Evolutionary conservation across 2,329 filamentous ascomycete genomes (phyloP).

Genomic region (Colletotrichum sp.): DNA sequence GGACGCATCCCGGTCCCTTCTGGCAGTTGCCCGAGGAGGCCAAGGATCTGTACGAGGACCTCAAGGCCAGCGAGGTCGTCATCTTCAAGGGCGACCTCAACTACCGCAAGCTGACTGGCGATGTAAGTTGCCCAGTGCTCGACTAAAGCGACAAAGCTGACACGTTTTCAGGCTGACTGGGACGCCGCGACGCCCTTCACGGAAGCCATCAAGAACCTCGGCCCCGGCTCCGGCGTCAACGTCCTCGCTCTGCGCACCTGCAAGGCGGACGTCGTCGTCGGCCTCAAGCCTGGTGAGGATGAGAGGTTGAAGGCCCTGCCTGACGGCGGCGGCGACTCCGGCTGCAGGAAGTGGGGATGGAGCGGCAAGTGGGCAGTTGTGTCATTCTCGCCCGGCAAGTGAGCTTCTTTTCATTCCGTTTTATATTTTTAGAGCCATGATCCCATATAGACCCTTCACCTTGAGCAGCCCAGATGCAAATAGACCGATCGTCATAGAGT

Average conservation of each 20-base stretch:
- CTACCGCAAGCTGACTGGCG: constrained; percentile 89
- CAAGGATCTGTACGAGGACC: constrained; percentile 72
- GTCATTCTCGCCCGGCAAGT: constrained; percentile 62
- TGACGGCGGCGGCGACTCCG: constrained; percentile 72
- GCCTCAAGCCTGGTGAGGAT: constrained; percentile 80
- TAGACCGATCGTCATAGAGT: background rate
- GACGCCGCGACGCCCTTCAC: constrained; percentile 85
- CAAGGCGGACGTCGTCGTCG: constrained; percentile 96
- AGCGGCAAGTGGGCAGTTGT: constrained; percentile 97
- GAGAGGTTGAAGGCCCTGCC: constrained; percentile 75
- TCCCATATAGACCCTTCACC: background rate
- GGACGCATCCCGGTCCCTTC: constrained; percentile 87
- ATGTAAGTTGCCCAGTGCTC: constrained; percentile 63
- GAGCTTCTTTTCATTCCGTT: background rate
- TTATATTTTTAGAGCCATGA: background rate
- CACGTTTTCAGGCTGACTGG: constrained; percentile 68
- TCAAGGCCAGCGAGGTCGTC: constrained; percentile 84
- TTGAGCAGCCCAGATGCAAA: background rate
- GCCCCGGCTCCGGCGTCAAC: constrained; percentile 80
- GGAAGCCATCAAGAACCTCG: constrained; percentile 84
- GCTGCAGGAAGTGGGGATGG: constrained; percentile 90
- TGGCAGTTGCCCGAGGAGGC: constrained; percentile 81
- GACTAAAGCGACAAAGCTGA: background rate
- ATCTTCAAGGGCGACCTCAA: constrained; percentile 98
- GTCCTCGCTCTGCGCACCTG: constrained; percentile 89